These are phyloP conservation scores for Lasiodiplodia citricola DNA, from an alignment of 2,329 filamentous ascomycete genomes.

Conservation along the genomic window DNA sequence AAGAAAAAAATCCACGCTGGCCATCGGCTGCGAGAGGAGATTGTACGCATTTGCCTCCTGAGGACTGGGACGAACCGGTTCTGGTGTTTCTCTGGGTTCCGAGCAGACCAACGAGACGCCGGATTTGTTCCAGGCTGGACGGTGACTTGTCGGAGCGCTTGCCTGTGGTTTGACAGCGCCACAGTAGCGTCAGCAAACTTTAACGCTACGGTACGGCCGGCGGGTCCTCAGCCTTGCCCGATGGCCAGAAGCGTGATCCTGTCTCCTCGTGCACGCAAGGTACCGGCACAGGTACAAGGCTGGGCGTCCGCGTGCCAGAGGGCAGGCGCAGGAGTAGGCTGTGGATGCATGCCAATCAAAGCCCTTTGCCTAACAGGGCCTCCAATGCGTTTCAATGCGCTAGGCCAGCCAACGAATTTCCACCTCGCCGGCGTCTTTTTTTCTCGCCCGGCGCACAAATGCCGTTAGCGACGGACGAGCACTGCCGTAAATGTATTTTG, in stretches of 20 bases:
- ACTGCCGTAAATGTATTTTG: constrained; percentile 12
- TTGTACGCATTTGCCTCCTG: not conserved
- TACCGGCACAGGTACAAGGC: not conserved
- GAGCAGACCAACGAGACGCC: not conserved
- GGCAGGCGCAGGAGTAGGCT: not conserved
- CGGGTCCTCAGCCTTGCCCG: constrained; percentile 7
- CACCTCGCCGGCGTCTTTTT: constrained; percentile 12
- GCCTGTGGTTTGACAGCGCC: not conserved
- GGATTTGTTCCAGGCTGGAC: not conserved
- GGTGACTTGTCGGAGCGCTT: not conserved
- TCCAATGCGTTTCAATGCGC: constrained; percentile 13
- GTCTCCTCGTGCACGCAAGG: not conserved
- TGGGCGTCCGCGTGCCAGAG: not conserved
- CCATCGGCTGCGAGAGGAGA: too few relatives aligned
- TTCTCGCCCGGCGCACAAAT: constrained; percentile 10
- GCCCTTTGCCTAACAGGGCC: not conserved
- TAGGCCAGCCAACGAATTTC: not conserved
- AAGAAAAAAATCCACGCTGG: too few relatives aligned
- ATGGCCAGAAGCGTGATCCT: not conserved
- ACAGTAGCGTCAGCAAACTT: not conserved
- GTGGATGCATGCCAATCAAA: constrained; percentile 12
- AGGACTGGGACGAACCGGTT: not conserved
- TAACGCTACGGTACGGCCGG: constrained; percentile 1
- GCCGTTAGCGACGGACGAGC: constrained; percentile 10
- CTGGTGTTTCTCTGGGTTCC: constrained; percentile 5